phyloP scores from a whole-genome alignment of 2,329 filamentous ascomycete genomes.

The Fusarium redolens region DNA sequence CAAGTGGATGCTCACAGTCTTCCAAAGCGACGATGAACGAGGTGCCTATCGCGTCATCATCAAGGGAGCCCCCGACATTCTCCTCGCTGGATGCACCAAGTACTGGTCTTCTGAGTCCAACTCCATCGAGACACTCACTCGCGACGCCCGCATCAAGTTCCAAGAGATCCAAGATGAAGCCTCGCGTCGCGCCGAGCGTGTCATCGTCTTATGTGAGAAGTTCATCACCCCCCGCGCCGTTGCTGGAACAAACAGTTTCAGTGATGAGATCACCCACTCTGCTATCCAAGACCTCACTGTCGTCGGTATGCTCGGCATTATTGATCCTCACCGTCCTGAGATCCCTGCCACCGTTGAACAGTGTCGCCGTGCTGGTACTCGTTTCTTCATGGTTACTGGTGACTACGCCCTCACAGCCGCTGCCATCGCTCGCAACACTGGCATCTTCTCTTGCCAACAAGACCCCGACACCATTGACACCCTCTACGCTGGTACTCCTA shows the following conservation, averaged over 20 bases:
- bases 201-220: conserved; percentile 57
- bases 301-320: conserved; percentile 64
- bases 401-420: conserved; percentile 68
- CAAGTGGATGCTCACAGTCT: conserved; percentile 61
- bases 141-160: conserved; percentile 48
- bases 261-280: conserved; percentile 58
- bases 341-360: conserved; percentile 54
- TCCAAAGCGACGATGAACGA: conserved; percentile 40
- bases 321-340: conserved; percentile 59
- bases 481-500: conserved; percentile 14
- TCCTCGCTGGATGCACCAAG: conserved; percentile 51
- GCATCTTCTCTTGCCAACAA: conserved; percentile 66
- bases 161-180: conserved; percentile 54
- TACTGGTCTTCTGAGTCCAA: conserved; percentile 51
- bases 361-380: conserved; percentile 57
- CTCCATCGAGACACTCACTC: conserved; percentile 50
- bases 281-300: conserved; percentile 58
- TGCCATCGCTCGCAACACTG: conserved; percentile 73
- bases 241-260: conserved; percentile 59
- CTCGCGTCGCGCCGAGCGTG: conserved; percentile 56
- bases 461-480: conserved; percentile 53
- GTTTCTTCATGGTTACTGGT: conserved; percentile 62
- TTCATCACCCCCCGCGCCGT: conserved; percentile 42
- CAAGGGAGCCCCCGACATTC: conserved; percentile 66
- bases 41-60: conserved; percentile 57